These are phyloP conservation scores for Marasmius oreades DNA, from an alignment of 1,284 basidiomycete species.

Conservation along the genomic window DNA sequence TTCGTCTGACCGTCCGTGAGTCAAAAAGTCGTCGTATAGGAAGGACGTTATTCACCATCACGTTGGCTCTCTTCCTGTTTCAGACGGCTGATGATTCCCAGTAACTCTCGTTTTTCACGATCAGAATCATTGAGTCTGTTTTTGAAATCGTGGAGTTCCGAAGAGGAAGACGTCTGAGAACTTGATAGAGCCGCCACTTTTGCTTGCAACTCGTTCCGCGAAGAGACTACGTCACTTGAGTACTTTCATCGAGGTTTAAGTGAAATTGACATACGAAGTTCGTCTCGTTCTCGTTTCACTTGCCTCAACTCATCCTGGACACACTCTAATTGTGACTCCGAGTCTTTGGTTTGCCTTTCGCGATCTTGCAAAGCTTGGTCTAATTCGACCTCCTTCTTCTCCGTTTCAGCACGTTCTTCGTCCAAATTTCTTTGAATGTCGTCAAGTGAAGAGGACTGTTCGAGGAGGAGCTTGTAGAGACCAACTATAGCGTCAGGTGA, in stretches of 20 bases:
- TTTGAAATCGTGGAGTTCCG: conserved; percentile 56
- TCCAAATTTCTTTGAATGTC: conserved; percentile 56
- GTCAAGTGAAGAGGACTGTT: conserved; percentile 53
- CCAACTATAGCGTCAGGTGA: conserved; percentile 54
- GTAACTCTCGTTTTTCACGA: conserved; percentile 76
- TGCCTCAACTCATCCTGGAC: conserved; percentile 51
- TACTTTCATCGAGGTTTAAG: conserved; percentile 11
- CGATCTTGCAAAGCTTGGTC: conserved; percentile 76
- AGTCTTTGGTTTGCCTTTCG: conserved; percentile 53
- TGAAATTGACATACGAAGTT: conserved; percentile 47
- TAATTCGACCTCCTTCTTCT: conserved; percentile 71
- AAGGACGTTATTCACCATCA: conserved; percentile 45
- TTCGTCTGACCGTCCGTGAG: conserved; percentile 47
- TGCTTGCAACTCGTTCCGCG: conserved; percentile 49
- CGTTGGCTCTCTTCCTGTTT: conserved; percentile 67
- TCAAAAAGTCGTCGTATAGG: background rate
- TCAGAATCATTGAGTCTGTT: conserved; percentile 67
- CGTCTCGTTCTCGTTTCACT: conserved; percentile 57
- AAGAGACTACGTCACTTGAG: conserved; percentile 36
- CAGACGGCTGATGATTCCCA: conserved; percentile 68
- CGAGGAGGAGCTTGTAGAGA: conserved; percentile 59
- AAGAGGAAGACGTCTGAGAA: conserved; percentile 55
- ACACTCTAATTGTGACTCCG: conserved; percentile 47
- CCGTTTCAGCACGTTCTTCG: conserved; percentile 56
- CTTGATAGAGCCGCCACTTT: conserved; percentile 50